Base-by-base conservation (phyloP, 2,329 filamentous ascomycete species). In the Aspergillus uvarum region DNA sequence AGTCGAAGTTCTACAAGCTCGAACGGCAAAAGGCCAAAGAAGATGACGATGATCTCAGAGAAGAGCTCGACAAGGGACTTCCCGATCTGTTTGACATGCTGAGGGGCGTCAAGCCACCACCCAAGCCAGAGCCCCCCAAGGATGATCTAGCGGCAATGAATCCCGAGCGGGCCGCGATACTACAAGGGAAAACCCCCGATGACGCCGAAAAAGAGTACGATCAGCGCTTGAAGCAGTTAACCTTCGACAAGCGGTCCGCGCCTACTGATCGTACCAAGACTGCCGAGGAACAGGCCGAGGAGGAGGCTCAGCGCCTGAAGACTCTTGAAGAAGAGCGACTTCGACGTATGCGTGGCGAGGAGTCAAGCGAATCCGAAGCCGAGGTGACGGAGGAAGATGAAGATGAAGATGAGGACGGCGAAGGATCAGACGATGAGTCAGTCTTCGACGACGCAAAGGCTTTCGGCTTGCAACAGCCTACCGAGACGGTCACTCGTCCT, bases 1-100 rank as follows among this genome's bases (percentile, higher is more conserved):
- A 99, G 77, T 98, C 94, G 1, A 99, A 99, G 74, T 83, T 91
- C 63, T 85, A 97, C 83, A 98, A 96, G 78, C 93, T 94, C 72
- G 93, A 98, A 78, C 87, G 95, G 47, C 95, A 99, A 76, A 88
- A 91, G 61, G 87, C 87, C 29, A 97, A 96, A 72, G 95, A 98
- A 62, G 92, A 95, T 53, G 95, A 99, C 67, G 92, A 96, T 54
- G 94, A 96, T 65, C 76, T 97, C 56, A 85, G 92, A 60, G 88
- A 88, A 60, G 87, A 93, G 73, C 82, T 99, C 16, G 92, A 99
- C 74, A 89, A 93, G 73, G 91, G 92, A 47, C 82, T 98, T 63
- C 83, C 85, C 12, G 87, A 90, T 65, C 85, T 99, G 14, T 89
- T 92, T 64, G 82, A 83, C 55, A 83, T 96, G 47, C 79, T 99